A percentile compares a stretch with the other conserved stretches of the same genome.
Conservation (phyloP, 345 rosid genomes). For the Chamaenerion angustifolium region DNA sequence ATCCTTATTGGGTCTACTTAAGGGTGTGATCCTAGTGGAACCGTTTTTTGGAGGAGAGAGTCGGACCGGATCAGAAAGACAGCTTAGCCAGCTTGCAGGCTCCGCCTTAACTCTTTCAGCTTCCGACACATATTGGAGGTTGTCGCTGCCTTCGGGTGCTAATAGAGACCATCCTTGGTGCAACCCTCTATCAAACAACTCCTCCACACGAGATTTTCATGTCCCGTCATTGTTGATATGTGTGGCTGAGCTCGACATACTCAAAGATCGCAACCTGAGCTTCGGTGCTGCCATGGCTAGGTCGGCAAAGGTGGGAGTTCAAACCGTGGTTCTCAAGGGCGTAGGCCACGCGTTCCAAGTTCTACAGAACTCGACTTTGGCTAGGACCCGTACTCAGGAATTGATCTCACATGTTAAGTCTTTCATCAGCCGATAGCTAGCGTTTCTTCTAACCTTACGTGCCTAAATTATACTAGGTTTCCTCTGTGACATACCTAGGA, state of each 20-base stretch:
- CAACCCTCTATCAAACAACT: constrained; percentile 25
- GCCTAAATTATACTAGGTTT: no score
- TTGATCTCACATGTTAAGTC: constrained; percentile 41
- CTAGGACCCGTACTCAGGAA: constrained; percentile 35
- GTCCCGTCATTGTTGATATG: constrained; percentile 35
- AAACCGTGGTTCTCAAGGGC: constrained; percentile 39
- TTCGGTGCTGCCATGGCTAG: constrained; percentile 22
- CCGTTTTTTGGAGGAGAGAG: constrained; percentile 53
- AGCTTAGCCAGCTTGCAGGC: constrained; percentile 22
- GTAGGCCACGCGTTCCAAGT: constrained; percentile 88
- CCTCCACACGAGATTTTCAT: constrained; percentile 8
- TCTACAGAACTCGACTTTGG: constrained; percentile 40
- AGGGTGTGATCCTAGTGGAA: constrained; percentile 42
- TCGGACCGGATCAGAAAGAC: constrained; percentile 42
- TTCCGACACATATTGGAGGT: constrained; percentile 66
- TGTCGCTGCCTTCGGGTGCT: constrained; percentile 47
- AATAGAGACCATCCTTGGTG: constrained; percentile 74
- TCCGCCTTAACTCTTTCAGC: constrained; percentile 41
- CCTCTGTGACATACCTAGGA: no score
- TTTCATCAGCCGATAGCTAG: constrained; percentile 19
- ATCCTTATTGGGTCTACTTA: constrained; percentile 7
- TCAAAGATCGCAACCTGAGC: constrained; percentile 56
- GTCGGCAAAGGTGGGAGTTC: constrained; percentile 23
- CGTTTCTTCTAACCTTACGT: no score
- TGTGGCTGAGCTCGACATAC: constrained; percentile 53